Conservation (phyloP, 345 rosid species). For the Melaleuca quinquenervia region DNA sequence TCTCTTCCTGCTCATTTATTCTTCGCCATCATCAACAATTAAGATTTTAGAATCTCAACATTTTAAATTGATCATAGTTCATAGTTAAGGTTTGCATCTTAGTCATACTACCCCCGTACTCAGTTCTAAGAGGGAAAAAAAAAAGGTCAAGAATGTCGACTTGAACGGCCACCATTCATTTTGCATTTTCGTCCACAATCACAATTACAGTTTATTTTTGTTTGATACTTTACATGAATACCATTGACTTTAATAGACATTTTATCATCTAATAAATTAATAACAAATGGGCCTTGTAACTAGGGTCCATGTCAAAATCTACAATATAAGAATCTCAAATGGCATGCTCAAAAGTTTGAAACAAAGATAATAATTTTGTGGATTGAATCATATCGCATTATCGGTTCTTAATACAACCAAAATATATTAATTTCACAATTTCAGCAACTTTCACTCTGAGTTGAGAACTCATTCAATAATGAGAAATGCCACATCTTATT, state of each 20-base stretch:
- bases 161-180: not conserved
- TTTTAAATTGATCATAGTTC: too few relatives aligned
- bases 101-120: not conserved
- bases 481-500: not conserved
- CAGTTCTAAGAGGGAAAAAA: too few relatives aligned
- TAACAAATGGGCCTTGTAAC: too few relatives aligned
- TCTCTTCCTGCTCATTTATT: not conserved
- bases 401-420: constrained; percentile 6
- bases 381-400: constrained; percentile 66
- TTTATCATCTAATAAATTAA: too few relatives aligned
- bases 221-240: too few relatives aligned
- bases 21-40: not conserved
- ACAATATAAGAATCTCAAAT: not conserved
- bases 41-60: not conserved
- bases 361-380: constrained; percentile 4
- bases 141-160: too few relatives aligned
- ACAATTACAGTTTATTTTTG: too few relatives aligned
- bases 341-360: constrained; percentile 41
- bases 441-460: not conserved
- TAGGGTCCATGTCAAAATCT: too few relatives aligned
- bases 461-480: not conserved
- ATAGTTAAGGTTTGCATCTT: too few relatives aligned
- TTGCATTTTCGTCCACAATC: too few relatives aligned
- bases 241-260: too few relatives aligned
- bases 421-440: not conserved